phyloP scores from a whole-genome alignment of 768 basidiomycete genomes.

The Polyporus arcularius region DNA sequence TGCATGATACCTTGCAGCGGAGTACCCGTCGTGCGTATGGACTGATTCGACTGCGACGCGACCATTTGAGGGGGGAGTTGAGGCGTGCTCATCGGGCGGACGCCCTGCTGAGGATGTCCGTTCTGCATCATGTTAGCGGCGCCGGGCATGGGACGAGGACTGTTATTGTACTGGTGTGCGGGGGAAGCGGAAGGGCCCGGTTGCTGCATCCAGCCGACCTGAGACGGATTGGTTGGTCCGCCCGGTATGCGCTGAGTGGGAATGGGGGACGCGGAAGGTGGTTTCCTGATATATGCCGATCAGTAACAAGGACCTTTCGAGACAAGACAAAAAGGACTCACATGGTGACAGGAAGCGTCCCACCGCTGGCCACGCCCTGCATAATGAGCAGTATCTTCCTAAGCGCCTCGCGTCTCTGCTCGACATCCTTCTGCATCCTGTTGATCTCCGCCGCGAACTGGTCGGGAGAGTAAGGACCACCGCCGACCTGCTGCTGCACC shows the following conservation, averaged over 20 bases:
- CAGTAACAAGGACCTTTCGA: neutral
- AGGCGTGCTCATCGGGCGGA: slow-evolving; percentile 12
- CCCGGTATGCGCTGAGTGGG: slow-evolving; percentile 9
- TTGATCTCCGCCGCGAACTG: slow-evolving; percentile 8
- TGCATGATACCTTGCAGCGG: slow-evolving; percentile 10
- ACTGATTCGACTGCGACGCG: slow-evolving; percentile 8
- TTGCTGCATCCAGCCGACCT: slow-evolving; percentile 6
- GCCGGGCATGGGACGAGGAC: slow-evolving; percentile 3
- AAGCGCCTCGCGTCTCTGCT: neutral
- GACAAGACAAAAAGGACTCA: neutral
- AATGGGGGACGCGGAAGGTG: slow-evolving; percentile 8
- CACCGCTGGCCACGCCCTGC: neutral
- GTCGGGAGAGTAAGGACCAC: neutral
- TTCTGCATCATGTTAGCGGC: slow-evolving; percentile 7
- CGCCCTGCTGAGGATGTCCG: slow-evolving; percentile 10
- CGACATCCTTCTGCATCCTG: slow-evolving; percentile 6
- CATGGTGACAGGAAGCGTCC: slow-evolving; percentile 1
- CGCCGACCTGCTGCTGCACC: slow-evolving; percentile 3
- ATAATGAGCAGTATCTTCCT: neutral
- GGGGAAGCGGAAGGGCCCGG: slow-evolving; percentile 4
- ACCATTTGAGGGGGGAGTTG: slow-evolving; percentile 15
- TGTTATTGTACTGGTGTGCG: slow-evolving; percentile 9
- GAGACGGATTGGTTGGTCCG: slow-evolving; percentile 1
- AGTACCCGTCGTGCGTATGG: slow-evolving; percentile 5
- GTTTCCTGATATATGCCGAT: neutral